Conservation (phyloP, 2,329 filamentous ascomycete genomes). For the Teratosphaeria zuluensis region DNA sequence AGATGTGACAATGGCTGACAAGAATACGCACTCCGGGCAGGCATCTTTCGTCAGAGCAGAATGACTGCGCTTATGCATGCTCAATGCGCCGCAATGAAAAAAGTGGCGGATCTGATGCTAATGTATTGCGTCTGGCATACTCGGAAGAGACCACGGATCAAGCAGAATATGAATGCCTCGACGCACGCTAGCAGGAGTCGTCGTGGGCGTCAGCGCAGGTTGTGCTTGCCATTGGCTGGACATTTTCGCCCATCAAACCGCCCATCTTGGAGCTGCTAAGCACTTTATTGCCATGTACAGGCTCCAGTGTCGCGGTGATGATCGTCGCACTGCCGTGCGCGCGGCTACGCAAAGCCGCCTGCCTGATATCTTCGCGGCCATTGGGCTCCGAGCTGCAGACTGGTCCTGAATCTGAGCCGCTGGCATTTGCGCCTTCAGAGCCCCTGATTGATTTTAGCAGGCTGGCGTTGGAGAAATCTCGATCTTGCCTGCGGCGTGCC, state of each 20-base stretch:
- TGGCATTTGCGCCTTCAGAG: not conserved
- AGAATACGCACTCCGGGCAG: too few relatives aligned
- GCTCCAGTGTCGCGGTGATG: not conserved
- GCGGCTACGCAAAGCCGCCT: not conserved
- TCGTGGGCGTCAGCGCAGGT: not conserved
- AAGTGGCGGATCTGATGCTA: too few relatives aligned
- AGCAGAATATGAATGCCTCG: too few relatives aligned
- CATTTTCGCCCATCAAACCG: not conserved
- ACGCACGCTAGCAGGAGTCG: not conserved
- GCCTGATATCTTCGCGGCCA: not conserved
- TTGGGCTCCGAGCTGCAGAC: not conserved
- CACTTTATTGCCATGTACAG: not conserved
- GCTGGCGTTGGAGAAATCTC: conserved; percentile 30
- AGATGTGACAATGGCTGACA: too few relatives aligned
- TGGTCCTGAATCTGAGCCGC: not conserved
- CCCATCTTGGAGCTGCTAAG: not conserved
- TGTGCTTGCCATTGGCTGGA: not conserved
- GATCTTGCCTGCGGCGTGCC: conserved; percentile 28
- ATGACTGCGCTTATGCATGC: too few relatives aligned
- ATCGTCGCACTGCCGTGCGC: not conserved
- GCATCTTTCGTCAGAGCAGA: too few relatives aligned
- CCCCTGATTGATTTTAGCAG: conserved; percentile 6
- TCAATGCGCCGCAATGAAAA: too few relatives aligned
- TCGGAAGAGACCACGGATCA: too few relatives aligned
- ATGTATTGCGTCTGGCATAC: too few relatives aligned